phyloP scores from a whole-genome alignment of 2,329 filamentous ascomycete genomes.

The Zymoseptoria ardabiliae region DNA sequence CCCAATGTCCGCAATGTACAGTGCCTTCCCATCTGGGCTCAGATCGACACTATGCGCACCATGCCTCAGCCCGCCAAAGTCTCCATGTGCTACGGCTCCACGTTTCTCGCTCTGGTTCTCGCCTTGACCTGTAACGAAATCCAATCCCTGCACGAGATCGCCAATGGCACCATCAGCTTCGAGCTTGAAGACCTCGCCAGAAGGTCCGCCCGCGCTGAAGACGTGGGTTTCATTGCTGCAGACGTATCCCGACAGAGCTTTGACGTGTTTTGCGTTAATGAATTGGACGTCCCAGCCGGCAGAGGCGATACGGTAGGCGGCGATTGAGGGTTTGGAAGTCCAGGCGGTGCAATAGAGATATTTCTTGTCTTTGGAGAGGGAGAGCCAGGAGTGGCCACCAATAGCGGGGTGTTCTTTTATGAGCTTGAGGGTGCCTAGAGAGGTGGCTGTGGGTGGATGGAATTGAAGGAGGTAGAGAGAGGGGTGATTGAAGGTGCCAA shows the following conservation, averaged over 20 bases:
- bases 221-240: constrained; percentile 25
- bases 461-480: constrained; percentile 28
- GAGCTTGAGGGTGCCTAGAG: constrained; percentile 14
- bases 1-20: constrained; percentile 31
- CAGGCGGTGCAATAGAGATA: constrained; percentile 31
- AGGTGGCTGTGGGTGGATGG: constrained; percentile 14
- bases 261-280: constrained; percentile 28
- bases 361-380: constrained; percentile 23
- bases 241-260: constrained; percentile 28
- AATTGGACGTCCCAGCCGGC: constrained; percentile 21
- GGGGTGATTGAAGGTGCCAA: constrained; percentile 29
- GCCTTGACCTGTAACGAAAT: constrained; percentile 24
- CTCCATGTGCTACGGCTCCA: constrained; percentile 26
- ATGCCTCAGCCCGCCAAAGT: constrained; percentile 30
- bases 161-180: constrained; percentile 25
- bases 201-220: constrained; percentile 28
- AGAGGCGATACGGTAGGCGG: constrained; percentile 23
- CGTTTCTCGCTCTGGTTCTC: constrained; percentile 24
- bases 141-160: constrained; percentile 26
- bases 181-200: constrained; percentile 28
- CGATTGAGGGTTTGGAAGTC: constrained; percentile 28
- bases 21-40: constrained; percentile 21
- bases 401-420: constrained; percentile 25
- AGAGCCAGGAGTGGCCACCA: constrained; percentile 31
- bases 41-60: constrained; percentile 29